phyloP scores from a whole-genome alignment of 768 basidiomycete genomes.

The Trametes coccinea region DNA sequence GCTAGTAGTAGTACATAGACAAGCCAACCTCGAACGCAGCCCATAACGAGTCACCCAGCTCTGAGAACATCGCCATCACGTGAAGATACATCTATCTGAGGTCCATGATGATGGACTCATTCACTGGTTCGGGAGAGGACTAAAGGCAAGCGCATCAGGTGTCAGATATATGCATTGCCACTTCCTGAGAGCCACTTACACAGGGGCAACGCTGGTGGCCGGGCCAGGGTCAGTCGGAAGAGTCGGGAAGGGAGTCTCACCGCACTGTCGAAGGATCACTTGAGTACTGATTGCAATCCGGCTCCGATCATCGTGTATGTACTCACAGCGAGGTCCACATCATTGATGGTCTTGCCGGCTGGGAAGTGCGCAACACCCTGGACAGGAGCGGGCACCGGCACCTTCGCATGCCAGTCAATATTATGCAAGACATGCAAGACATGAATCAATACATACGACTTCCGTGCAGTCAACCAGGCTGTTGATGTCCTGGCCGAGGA shows the following conservation, averaged over 20 bases:
- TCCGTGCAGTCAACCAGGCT: conserved; percentile 16
- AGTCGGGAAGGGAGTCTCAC: conserved; percentile 23
- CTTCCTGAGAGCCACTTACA: conserved; percentile 25
- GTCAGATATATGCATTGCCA: too few species aligned
- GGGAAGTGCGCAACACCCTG: conserved; percentile 24
- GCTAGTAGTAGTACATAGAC: too few species aligned
- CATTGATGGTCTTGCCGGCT: conserved; percentile 21
- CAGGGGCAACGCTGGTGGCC: conserved; percentile 32
- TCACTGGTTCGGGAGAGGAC: not conserved
- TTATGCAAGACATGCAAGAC: not conserved
- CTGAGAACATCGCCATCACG: too few species aligned
- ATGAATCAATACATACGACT: conserved; percentile 1
- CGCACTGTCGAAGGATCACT: not conserved
- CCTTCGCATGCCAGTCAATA: not conserved
- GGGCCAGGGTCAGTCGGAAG: conserved; percentile 32
- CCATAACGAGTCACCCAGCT: too few species aligned
- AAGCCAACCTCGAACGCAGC: too few species aligned
- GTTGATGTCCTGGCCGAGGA: conserved; percentile 17
- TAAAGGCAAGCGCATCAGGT: not conserved
- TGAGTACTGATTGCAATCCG: not conserved
- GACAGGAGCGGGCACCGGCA: conserved; percentile 10
- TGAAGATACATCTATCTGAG: too few species aligned
- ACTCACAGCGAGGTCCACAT: conserved; percentile 25
- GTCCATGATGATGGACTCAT: too few species aligned
- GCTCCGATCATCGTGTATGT: not conserved